These are phyloP conservation scores for Erysiphe pulchra DNA, from an alignment of 2,329 filamentous ascomycete species.

Conservation along the genomic window DNA sequence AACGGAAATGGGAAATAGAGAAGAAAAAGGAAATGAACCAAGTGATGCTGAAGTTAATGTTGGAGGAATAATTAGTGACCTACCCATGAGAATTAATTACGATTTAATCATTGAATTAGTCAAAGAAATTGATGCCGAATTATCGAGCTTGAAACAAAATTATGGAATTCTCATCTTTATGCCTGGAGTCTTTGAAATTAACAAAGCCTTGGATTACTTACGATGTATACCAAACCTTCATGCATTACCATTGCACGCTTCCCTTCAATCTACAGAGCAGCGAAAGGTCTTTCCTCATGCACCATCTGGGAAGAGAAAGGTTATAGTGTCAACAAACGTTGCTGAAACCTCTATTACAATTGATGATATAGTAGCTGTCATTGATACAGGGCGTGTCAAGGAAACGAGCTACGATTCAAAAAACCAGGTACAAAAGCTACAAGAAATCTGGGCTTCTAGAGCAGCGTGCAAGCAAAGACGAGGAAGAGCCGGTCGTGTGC, in stretches of 20 bases:
- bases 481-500: slow-evolving; percentile 79
- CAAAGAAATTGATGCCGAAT: slow-evolving; percentile 51
- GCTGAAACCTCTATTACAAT: slow-evolving; percentile 98
- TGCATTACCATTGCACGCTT: slow-evolving; percentile 74
- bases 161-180: slow-evolving; percentile 92
- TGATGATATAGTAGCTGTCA: slow-evolving; percentile 85
- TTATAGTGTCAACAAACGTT: slow-evolving; percentile 88
- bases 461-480: slow-evolving; percentile 87
- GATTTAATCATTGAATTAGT: slow-evolving; percentile 61
- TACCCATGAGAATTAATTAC: slow-evolving; percentile 79
- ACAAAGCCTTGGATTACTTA: slow-evolving; percentile 46
- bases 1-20: slow-evolving; percentile 11
- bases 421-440: slow-evolving; percentile 81
- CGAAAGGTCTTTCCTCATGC: slow-evolving; percentile 58
- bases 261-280: slow-evolving; percentile 69
- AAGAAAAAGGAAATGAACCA: slow-evolving; percentile 19
- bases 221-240: slow-evolving; percentile 40
- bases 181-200: slow-evolving; percentile 79
- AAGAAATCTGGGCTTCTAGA: slow-evolving; percentile 83
- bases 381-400: slow-evolving; percentile 87
- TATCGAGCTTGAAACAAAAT: slow-evolving; percentile 35
- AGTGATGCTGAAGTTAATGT: slow-evolving; percentile 27
- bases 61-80: slow-evolving; percentile 42
- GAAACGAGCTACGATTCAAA: slow-evolving; percentile 83
- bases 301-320: slow-evolving; percentile 61